phyloP scores from a whole-genome alignment of 495 filamentous ascomycete species.

The Aspergillus hancockii region DNA sequence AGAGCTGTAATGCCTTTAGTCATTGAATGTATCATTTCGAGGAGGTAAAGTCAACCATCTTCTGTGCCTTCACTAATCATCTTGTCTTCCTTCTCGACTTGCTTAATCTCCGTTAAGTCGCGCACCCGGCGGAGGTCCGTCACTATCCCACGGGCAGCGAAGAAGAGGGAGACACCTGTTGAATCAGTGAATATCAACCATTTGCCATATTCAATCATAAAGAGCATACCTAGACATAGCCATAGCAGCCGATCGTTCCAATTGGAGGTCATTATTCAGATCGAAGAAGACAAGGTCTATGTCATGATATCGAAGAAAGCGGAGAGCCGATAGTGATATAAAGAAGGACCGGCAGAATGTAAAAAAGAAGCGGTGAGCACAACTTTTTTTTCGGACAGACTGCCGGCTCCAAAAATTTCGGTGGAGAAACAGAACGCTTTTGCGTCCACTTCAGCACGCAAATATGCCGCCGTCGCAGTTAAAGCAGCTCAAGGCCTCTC shows the following conservation, averaged over 20 bases:
- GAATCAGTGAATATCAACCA: background rate
- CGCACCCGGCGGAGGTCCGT: constrained; percentile 47
- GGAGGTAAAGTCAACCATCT: constrained; percentile 35
- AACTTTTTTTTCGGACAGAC: constrained; percentile 30
- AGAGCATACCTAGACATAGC: constrained; percentile 42
- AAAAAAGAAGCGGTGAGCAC: constrained; percentile 34
- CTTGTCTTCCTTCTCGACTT: constrained; percentile 45
- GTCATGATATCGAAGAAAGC: constrained; percentile 22
- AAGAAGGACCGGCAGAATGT: constrained; percentile 34
- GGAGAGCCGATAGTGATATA: constrained; percentile 24
- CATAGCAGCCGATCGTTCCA: constrained; percentile 46
- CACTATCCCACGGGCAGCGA: constrained; percentile 46
- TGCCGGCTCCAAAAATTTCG: constrained; percentile 28
- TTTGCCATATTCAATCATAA: background rate
- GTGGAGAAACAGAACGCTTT: constrained; percentile 12
- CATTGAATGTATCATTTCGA: background rate
- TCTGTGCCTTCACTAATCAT: constrained; percentile 50
- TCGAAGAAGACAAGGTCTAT: background rate
- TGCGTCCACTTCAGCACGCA: constrained; percentile 17
- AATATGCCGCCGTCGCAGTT: constrained; percentile 93
- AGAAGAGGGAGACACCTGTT: constrained; percentile 48
- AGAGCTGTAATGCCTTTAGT: constrained; percentile 34
- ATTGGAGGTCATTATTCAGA: constrained; percentile 38
- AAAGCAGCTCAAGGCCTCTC: constrained; percentile 88
- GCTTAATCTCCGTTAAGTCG: constrained; percentile 50